Conservation (phyloP, 345 rosid species). For the Ceriops tagal region DNA sequence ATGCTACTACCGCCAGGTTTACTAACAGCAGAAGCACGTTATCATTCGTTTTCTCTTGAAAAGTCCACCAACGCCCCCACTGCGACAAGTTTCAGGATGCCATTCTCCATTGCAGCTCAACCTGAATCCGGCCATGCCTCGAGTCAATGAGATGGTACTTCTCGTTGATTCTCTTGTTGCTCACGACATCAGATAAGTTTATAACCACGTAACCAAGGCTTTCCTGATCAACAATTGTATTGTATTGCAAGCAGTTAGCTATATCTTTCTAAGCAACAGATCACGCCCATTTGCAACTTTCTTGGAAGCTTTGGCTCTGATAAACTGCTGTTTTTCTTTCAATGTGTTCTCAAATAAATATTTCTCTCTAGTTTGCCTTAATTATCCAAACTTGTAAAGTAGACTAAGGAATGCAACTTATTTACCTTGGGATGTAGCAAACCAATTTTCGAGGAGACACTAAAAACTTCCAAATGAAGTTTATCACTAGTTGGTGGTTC, state of each 20-base stretch:
- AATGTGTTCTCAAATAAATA: no score
- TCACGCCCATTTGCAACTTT: neutral
- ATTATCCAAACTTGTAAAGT: no score
- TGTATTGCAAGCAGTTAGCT: neutral
- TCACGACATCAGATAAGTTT: slow-evolving; percentile 19
- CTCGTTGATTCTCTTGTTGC: slow-evolving; percentile 26
- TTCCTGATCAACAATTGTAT: slow-evolving; percentile 46
- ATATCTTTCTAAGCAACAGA: neutral
- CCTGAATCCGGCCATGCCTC: slow-evolving; percentile 25
- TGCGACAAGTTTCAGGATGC: neutral
- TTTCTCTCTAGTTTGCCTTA: no score
- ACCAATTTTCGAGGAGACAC: slow-evolving; percentile 74
- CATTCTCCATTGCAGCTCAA: slow-evolving; percentile 89
- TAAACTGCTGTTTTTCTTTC: no score
- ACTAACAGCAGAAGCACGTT: no score
- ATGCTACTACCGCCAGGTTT: no score
- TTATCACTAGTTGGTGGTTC: slow-evolving; percentile 72
- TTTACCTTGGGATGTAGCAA: slow-evolving; percentile 85
- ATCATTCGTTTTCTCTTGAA: no score
- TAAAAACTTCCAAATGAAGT: slow-evolving; percentile 71
- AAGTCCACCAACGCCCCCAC: neutral
- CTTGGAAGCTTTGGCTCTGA: no score
- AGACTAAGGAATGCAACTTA: neutral
- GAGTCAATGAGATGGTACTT: slow-evolving; percentile 27
- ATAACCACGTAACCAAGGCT: slow-evolving; percentile 58